Evolutionary conservation across 1,284 basidiomycete genomes (phyloP).

Genomic region (Microbotryum intermedium): DNA sequence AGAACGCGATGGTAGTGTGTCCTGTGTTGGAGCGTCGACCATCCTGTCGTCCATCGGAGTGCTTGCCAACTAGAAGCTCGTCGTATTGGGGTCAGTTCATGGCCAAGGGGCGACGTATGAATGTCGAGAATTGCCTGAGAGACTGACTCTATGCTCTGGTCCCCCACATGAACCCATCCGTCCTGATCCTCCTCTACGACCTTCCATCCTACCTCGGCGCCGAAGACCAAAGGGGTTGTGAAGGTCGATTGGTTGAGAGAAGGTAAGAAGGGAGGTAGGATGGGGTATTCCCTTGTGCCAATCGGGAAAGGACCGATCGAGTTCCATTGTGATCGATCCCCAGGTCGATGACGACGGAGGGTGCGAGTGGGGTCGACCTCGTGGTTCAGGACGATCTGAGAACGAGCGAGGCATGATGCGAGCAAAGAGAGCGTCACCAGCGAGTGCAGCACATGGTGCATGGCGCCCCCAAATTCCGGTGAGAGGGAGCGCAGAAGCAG

Average conservation of each 20-base stretch:
- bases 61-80: conserved; percentile 50
- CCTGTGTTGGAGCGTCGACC: conserved; percentile 68
- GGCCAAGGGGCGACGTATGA: conserved; percentile 3
- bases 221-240: conserved; percentile 58
- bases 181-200: conserved; percentile 40
- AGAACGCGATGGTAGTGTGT: conserved; percentile 55
- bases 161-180: conserved; percentile 52
- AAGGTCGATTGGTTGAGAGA: conserved; percentile 50
- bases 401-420: too few species aligned
- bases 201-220: conserved; percentile 53
- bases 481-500: too few species aligned
- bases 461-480: not conserved
- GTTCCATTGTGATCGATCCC: not conserved
- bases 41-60: conserved; percentile 63
- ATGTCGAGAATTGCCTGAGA: conserved; percentile 2
- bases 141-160: conserved; percentile 52
- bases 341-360: not conserved
- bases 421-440: not conserved
- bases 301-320: conserved; percentile 70
- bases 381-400: not conserved
- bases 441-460: not conserved
- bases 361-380: not conserved
- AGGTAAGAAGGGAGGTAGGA: conserved; percentile 60
- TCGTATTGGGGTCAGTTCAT: not conserved
- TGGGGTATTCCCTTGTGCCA: conserved; percentile 68